Percentiles rank a stretch among this genome's conserved stretches.
These are phyloP conservation scores for Panaeolus cyanescens DNA, from an alignment of 768 basidiomycete genomes.

Conservation along the genomic window DNA sequence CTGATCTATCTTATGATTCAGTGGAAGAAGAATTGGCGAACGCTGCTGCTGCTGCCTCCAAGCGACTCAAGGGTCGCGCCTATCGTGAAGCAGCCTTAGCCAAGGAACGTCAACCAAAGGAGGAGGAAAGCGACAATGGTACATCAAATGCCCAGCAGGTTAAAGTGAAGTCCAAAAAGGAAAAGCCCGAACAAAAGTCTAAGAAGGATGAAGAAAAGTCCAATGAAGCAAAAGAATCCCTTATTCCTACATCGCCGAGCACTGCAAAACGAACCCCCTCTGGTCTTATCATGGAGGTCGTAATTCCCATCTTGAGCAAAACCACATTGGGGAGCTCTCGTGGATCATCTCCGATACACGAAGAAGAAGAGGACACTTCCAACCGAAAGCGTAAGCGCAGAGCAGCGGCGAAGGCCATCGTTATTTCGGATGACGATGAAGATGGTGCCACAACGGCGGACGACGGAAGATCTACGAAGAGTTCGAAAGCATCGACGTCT, in stretches of 20 bases:
- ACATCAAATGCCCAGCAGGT: slow-evolving; percentile 1
- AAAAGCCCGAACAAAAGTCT: background rate
- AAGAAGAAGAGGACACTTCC: slow-evolving; percentile 38
- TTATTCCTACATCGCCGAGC: background rate
- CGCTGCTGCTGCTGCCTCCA: slow-evolving; percentile 49
- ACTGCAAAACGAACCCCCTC: slow-evolving; percentile 27
- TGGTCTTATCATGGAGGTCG: slow-evolving; percentile 58
- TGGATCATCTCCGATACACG: slow-evolving; percentile 34
- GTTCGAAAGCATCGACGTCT: slow-evolving; percentile 19
- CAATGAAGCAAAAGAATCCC: background rate
- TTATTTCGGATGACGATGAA: slow-evolving; percentile 60
- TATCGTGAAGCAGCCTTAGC: slow-evolving; percentile 58
- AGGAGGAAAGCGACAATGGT: background rate
- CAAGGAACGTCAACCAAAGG: background rate
- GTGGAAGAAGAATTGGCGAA: slow-evolving; percentile 53
- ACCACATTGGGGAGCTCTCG: slow-evolving; percentile 23
- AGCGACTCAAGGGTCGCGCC: slow-evolving; percentile 74
- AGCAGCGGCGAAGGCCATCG: slow-evolving; percentile 36
- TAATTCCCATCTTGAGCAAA: slow-evolving; percentile 41
- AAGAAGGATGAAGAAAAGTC: background rate
- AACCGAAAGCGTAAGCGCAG: slow-evolving; percentile 42
- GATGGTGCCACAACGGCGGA: slow-evolving; percentile 27
- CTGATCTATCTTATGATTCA: slow-evolving; percentile 8
- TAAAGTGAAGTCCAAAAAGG: background rate
- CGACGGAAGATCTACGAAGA: slow-evolving; percentile 15